Evolutionary conservation across 2,329 filamentous ascomycete species (phyloP).

Genomic region (Fusarium goolgardi): DNA sequence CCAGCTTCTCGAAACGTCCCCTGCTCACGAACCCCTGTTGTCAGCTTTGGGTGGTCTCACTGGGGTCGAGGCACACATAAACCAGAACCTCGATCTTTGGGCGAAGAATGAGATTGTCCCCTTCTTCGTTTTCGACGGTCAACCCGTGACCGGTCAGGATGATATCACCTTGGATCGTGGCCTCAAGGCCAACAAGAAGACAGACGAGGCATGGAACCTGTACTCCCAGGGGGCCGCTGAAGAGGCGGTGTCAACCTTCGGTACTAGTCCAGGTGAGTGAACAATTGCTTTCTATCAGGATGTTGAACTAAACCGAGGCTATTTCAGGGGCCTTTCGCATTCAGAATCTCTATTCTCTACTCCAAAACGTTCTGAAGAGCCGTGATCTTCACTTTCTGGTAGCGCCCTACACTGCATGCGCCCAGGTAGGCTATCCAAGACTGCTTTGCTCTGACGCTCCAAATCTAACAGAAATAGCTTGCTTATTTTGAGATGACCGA

Average conservation of each 20-base stretch:
- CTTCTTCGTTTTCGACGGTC: conserved; percentile 91
- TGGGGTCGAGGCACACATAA: conserved; percentile 79
- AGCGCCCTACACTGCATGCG: conserved; percentile 87
- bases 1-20: conserved; percentile 76
- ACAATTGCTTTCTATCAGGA: conserved; percentile 5
- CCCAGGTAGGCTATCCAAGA: conserved; percentile 71
- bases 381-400: conserved; percentile 80
- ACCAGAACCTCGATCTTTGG: conserved; percentile 80
- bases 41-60: conserved; percentile 91
- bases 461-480: conserved; percentile 63
- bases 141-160: conserved; percentile 81
- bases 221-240: conserved; percentile 86
- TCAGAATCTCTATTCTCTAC: conserved; percentile 78
- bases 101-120: conserved; percentile 77
- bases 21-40: conserved; percentile 86
- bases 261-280: conserved; percentile 74
- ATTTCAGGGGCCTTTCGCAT: conserved; percentile 74
- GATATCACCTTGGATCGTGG: conserved; percentile 73
- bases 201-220: conserved; percentile 84
- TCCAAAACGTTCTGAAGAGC: conserved; percentile 78
- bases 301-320: conserved; percentile 45
- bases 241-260: conserved; percentile 87
- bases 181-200: conserved; percentile 74
- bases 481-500: conserved; percentile 79
- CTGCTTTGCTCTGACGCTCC: neutral